Percentiles rank a stretch among this genome's conserved stretches.
phyloP scores from a whole-genome alignment of 225 moss, liverwort and hornwort species.

The Pseudoscleropodium purum region DNA sequence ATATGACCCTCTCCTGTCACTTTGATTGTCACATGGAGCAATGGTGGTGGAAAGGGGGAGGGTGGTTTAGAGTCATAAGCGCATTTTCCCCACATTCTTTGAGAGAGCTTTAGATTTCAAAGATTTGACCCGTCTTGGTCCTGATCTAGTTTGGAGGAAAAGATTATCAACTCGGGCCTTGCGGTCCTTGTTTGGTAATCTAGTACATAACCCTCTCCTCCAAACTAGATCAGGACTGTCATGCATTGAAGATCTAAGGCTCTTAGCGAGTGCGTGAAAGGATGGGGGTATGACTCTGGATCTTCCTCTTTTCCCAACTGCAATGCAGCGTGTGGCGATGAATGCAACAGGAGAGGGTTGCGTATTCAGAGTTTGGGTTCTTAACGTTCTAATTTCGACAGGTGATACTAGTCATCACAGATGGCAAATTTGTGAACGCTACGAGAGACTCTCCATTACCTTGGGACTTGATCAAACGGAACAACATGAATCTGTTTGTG shows the following conservation, averaged over 20 bases:
- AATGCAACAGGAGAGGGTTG: neutral
- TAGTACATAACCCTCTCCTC: neutral
- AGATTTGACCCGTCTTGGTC: too few species aligned
- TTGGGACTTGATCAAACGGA: neutral
- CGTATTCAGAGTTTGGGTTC: neutral
- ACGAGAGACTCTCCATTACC: neutral
- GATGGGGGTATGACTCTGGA: neutral
- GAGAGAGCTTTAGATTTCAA: neutral
- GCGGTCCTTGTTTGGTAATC: neutral
- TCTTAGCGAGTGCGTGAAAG: neutral
- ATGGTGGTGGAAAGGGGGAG: neutral
- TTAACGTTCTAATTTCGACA: neutral
- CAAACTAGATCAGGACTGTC: neutral
- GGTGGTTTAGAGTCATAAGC: neutral
- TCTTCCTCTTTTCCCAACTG: neutral
- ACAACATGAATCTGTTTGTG: neutral
- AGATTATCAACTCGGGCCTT: neutral
- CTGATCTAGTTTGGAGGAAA: neutral
- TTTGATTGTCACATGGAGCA: neutral
- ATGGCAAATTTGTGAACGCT: neutral
- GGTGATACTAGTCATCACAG: conserved; percentile 6
- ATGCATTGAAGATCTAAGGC: neutral
- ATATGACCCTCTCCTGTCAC: neutral
- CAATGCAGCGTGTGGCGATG: neutral
- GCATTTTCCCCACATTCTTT: neutral